Percentiles rank a stretch among this genome's conserved stretches.
Conservation (phyloP, 208 protist species). For the Phytomonas francai region DNA sequence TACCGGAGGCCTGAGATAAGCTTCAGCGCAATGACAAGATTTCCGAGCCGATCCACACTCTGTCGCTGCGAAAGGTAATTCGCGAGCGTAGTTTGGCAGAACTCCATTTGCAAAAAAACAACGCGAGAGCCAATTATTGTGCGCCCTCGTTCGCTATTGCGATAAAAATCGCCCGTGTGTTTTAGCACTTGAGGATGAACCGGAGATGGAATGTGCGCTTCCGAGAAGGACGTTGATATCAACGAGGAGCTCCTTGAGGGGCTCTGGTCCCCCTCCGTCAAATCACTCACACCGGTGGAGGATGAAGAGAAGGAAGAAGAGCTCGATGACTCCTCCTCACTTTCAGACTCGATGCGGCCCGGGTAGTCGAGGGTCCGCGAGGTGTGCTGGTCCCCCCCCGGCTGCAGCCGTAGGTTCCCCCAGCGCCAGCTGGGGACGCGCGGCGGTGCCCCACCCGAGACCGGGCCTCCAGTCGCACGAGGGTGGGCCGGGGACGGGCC, state of each 20-base stretch:
- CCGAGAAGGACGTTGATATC: too few species aligned
- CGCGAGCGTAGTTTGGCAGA: constrained; percentile 73
- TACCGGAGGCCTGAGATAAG: constrained; percentile 53
- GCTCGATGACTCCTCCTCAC: not conserved
- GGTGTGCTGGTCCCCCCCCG: not conserved
- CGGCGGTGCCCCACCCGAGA: too few species aligned
- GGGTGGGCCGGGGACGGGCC: not conserved
- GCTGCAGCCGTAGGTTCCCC: too few species aligned
- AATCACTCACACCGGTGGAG: not conserved
- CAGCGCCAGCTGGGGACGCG: too few species aligned
- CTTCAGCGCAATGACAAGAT: constrained; percentile 69
- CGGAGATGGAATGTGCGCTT: too few species aligned
- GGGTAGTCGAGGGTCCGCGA: not conserved
- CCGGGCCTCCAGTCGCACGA: too few species aligned
- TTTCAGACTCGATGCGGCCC: not conserved
- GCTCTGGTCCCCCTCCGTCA: not conserved
- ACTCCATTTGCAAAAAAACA: constrained; percentile 85
- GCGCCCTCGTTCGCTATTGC: not conserved
- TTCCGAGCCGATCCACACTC: constrained; percentile 57
- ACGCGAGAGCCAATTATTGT: constrained; percentile 41
- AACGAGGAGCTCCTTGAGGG: too few species aligned
- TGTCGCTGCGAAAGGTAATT: constrained; percentile 34
- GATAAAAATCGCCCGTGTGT: not conserved
- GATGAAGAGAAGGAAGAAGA: constrained; percentile 1
- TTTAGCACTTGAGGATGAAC: not conserved